Evolutionary conservation across 2,329 filamentous ascomycete genomes (phyloP).

Genomic region (Sporothrix luriei): DNA sequence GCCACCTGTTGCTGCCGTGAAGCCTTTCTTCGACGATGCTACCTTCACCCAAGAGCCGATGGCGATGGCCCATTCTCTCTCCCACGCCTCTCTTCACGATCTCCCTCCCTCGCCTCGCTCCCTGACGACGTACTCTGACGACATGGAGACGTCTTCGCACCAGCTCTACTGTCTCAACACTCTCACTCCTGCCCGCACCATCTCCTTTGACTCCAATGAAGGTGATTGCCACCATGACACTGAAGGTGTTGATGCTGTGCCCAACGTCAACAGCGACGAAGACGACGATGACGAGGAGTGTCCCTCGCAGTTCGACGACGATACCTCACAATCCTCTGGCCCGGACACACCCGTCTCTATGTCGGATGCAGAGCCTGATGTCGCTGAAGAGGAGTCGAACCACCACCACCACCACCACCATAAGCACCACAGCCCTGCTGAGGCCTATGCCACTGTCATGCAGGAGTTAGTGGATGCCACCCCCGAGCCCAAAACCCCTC

Average conservation of each 20-base stretch:
- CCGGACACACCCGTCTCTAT: conserved; percentile 51
- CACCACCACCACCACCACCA: conserved; percentile 1
- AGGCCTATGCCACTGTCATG: not conserved
- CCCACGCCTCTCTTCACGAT: conserved; percentile 39
- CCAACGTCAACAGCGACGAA: conserved; percentile 33
- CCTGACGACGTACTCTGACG: conserved; percentile 53
- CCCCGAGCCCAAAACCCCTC: conserved; percentile 14
- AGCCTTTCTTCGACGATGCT: conserved; percentile 49
- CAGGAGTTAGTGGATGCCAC: not conserved
- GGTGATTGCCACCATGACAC: conserved; percentile 39
- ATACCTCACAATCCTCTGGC: conserved; percentile 51
- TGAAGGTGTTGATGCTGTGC: not conserved
- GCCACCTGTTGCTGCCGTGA: conserved; percentile 37
- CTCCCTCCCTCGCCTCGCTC: conserved; percentile 54
- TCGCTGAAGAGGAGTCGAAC: not conserved
- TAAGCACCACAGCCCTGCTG: not conserved
- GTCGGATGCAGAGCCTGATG: conserved; percentile 44
- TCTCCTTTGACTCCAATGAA: conserved; percentile 57
- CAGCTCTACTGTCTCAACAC: conserved; percentile 42
- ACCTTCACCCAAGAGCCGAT: conserved; percentile 53
- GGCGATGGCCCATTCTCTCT: conserved; percentile 39
- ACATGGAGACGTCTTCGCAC: conserved; percentile 46
- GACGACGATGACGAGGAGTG: conserved; percentile 38
- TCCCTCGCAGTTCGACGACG: conserved; percentile 42
- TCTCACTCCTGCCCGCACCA: conserved; percentile 51